phyloP scores from a whole-genome alignment of 345 rosid genomes.

The Eucalyptus urophylla region DNA sequence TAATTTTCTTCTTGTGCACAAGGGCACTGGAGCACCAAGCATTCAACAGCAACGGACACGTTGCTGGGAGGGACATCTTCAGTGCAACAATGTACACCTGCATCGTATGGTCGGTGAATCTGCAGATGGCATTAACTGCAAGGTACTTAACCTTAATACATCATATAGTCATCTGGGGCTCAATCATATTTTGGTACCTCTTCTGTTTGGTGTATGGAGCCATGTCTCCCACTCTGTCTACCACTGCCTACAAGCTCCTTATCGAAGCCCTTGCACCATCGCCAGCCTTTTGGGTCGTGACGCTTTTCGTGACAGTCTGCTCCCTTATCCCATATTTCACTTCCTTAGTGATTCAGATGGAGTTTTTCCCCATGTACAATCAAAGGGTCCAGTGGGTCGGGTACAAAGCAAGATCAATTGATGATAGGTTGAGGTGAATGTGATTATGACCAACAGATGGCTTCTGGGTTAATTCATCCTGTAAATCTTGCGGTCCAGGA shows the following conservation, averaged over 20 bases:
- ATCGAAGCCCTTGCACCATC: constrained; percentile 72
- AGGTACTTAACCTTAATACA: constrained; percentile 71
- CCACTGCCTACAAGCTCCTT: constrained; percentile 50
- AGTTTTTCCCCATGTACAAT: constrained; percentile 91
- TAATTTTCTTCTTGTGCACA: constrained; percentile 58
- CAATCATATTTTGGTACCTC: constrained; percentile 62
- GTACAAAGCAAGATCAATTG: constrained; percentile 27
- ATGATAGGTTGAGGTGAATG: constrained; percentile 37
- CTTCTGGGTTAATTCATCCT: not conserved
- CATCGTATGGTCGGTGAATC: constrained; percentile 73
- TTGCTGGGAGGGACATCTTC: constrained; percentile 53
- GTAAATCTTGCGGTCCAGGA: not conserved
- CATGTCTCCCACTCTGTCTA: constrained; percentile 20
- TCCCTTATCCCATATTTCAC: constrained; percentile 54
- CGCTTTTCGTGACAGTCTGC: constrained; percentile 24
- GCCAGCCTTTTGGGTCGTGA: constrained; percentile 58
- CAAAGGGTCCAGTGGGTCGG: constrained; percentile 70
- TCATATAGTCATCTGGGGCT: constrained; percentile 56
- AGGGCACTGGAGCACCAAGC: constrained; percentile 57
- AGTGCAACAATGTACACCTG: constrained; percentile 74
- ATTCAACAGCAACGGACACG: constrained; percentile 50
- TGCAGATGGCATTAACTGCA: constrained; percentile 61
- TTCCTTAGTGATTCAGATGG: constrained; percentile 43
- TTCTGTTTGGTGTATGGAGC: constrained; percentile 55
- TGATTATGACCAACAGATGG: not conserved